Base-by-base conservation (phyloP, 108 stramenopile species). In the Schizochytrium sp. region DNA sequence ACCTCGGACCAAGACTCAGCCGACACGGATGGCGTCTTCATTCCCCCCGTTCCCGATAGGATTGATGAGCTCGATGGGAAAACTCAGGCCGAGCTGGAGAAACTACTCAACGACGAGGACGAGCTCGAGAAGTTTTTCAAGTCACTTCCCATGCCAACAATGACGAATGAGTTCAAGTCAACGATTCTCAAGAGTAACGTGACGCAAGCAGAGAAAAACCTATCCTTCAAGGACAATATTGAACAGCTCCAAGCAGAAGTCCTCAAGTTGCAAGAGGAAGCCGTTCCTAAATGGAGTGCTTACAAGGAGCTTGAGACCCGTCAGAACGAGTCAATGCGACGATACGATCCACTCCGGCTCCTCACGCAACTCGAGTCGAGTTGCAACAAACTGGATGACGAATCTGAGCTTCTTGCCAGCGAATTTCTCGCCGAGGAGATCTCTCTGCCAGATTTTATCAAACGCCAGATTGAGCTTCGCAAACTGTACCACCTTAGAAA, bases 401-500 rank as follows among this genome's bases (percentile, higher is more conserved):
- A 83, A 45, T 47, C 76, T 25, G 76, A 83, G 23, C 76, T 83
- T 16, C 51, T 83, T 6, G 45, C 76, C 8, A 83, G 48, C 51
- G 76, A 83, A 45, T 83, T 53, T 23, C 45, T 83, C 6, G 23
- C 6, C 10, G 76, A 83, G 51, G 76, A 83, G 28, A 83, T 83
- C n/a, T 28, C 76, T 12, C 51, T 83, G 3, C 6, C 45, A 6
- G 76, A 83, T 23, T 83, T 83, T 53, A 53, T 83, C 48, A 83
- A 83, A 45, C 76, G 76, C 25, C 48, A 83, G 51, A 47, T 83
- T 2, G 76, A 83, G 76, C 76, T 83, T 83, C 76, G 76, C 51
- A 83, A 83, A 53, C 51, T 83, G n/a, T 83, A 83, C n/a, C 76
- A 83, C 76, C 76, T 83, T 23, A 12, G 76, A 12, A 83, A 53